Evolutionary conservation across 179 eudicot genomes (phyloP), one percentile per base, ranked within the genome.

Genomic region (Vitellaria paradoxa): DNA sequence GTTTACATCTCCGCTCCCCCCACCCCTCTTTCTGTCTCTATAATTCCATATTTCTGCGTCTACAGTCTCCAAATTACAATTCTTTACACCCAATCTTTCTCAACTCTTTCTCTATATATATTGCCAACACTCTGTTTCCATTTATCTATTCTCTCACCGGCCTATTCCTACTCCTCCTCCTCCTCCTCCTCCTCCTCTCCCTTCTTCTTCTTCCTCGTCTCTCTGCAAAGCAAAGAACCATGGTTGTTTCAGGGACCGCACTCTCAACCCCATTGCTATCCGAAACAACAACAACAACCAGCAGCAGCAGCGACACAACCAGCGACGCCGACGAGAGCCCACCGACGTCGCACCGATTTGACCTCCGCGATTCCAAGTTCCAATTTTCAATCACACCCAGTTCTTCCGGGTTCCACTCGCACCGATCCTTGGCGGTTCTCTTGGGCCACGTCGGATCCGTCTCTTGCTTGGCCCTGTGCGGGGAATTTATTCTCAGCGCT

Each of bases 401-500:
- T 30, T 30, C 37, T 69, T 30, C 37, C 65, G 49, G 72, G 6
- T 73, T 88, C 17, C 69, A 68, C 49, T 77, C 97, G 0, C 86
- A 87, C 59, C 84, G 81, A 72, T 86, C 90, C 46, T 77, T 94
- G 3, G 93, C 87, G 0, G 84, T 87, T 9, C 85, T 93, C 3
- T 70, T 90, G 6, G 94, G 88, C 69, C 98, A 94, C 40, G 65
- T 83, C 0, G 97, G 96, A 2, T 85, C 97, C 4, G 91, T 94
- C 46, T 90, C 98, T 6, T 88, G 93, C 50, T 55, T 95, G 40
- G 92, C 99, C 63, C 80, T 93, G 6, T 85, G 85, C 30, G 95
- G 93, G 0, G 97, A 91, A 37, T 83, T 93, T 52, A 82, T 95
- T 17, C 88, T 93, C 69, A 95, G 95, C 3, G 99, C 95, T 18